Conservation (phyloP, 306 rosid genomes). For the Benincasa hispida region DNA sequence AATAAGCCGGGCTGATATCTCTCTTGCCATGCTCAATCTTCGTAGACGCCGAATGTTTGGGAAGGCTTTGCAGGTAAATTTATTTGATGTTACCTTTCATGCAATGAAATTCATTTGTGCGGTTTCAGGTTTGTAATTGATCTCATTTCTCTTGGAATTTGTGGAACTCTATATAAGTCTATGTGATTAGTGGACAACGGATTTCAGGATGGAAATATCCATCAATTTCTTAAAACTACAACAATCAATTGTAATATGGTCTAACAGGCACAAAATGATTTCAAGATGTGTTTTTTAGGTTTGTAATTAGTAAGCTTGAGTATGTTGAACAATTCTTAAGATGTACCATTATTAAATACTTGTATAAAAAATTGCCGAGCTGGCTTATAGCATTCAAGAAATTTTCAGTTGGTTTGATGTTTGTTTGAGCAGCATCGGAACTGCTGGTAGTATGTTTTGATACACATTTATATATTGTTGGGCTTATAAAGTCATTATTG, state of each 20-base stretch:
- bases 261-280: background rate
- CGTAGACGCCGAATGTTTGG: slow-evolving; percentile 39
- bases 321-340: too few relatives aligned
- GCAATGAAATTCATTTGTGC: background rate
- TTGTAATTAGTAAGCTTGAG: background rate
- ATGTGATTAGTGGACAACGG: background rate
- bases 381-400: background rate
- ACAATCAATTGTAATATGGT: background rate
- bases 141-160: background rate
- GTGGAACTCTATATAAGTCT: background rate
- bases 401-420: background rate
- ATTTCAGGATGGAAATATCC: background rate
- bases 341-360: background rate
- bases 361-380: background rate
- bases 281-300: background rate
- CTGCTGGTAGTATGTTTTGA: background rate
- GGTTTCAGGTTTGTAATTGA: background rate
- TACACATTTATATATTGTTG: background rate
- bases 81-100: background rate
- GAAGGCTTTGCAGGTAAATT: slow-evolving; percentile 93
- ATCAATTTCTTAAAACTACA: background rate
- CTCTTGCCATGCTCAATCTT: slow-evolving; percentile 28
- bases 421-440: too few relatives aligned
- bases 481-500: background rate
- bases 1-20: slow-evolving; percentile 35